Base-by-base conservation (phyloP, 345 rosid species). In the Corchorus capsularis region DNA sequence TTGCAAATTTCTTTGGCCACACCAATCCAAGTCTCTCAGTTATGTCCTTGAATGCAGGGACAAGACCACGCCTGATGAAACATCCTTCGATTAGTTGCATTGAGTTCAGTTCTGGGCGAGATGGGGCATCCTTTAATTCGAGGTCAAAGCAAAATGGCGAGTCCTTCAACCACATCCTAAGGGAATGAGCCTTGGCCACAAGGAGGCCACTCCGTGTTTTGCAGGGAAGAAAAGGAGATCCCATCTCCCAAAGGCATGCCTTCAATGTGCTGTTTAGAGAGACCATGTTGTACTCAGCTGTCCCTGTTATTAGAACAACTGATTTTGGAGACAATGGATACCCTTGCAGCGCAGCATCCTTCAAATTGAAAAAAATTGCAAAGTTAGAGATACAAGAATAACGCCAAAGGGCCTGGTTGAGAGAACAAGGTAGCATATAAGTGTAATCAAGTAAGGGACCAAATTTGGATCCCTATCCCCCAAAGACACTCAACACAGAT, bases 191-290 rank as follows among this genome's bases (percentile, higher is more conserved):
- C 89, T 95, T 95, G 8, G 97, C 99, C 10, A 93, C 85, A 45
- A 93, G 91, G 70, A 93, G 90, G 63, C 98, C 97, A 0, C 89
- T 93, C 71, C 97, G 83, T 47, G 93, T 87, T 83, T 81, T 90
- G 79, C 97, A 90, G 1, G 97, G 99, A 73, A 92, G 89, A 82
- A 93, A 95, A 13, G 99, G 99, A 12, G 99, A 93, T 3, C 93
- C 96, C 99, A 95, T 95, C 85, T 95, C 99, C 98, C 96, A 95
- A 60, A 95, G 96, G 83, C 87, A 95, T 0, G 90, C 94, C 84
- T 93, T 95, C 73, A 95, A 68, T 19, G 99, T 95, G 81, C 88
- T 88, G 47, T 90, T 83, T 19, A 95, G 91, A 27, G 99, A 95
- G 56, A 93, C 87, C 79, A 79, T 85, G 81, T 93, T 95, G 84